Evolutionary conservation across 2,329 filamentous ascomycete genomes (phyloP).

Genomic region (Nemania diffusa): DNA sequence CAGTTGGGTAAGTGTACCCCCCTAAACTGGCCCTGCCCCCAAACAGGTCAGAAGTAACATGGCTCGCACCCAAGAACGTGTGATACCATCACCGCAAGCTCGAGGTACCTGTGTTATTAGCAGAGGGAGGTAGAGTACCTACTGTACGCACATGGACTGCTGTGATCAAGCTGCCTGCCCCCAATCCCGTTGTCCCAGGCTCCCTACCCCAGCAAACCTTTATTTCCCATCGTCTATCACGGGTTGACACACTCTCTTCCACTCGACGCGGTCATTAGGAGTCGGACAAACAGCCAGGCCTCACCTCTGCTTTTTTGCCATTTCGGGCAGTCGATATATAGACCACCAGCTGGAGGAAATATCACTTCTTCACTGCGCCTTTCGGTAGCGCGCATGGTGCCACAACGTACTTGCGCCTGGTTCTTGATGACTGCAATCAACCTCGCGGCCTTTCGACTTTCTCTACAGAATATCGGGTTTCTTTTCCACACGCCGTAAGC

Average conservation of each 20-base stretch:
- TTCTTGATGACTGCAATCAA: slow-evolving; percentile 18
- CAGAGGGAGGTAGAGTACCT: slow-evolving; percentile 3
- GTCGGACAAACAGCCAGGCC: slow-evolving; percentile 11
- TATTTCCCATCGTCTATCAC: slow-evolving; percentile 26
- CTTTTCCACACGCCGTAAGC: slow-evolving; percentile 9
- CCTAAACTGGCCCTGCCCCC: slow-evolving; percentile 22
- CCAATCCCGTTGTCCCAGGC: slow-evolving; percentile 22
- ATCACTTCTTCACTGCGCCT: slow-evolving; percentile 11
- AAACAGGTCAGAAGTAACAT: slow-evolving; percentile 30
- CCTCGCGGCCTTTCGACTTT: slow-evolving; percentile 14
- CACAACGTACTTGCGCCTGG: slow-evolving; percentile 6
- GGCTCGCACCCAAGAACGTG: slow-evolving; percentile 24
- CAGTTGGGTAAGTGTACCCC: slow-evolving; percentile 11
- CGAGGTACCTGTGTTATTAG: slow-evolving; percentile 11
- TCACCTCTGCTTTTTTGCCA: slow-evolving; percentile 16
- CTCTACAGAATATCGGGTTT: slow-evolving; percentile 9
- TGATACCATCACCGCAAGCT: slow-evolving; percentile 16
- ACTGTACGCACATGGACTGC: background rate
- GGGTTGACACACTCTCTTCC: slow-evolving; percentile 12
- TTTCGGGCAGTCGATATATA: slow-evolving; percentile 13
- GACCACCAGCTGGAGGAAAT: slow-evolving; percentile 8
- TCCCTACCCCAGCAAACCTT: slow-evolving; percentile 24
- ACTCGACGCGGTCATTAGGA: slow-evolving; percentile 26
- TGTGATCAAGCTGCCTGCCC: slow-evolving; percentile 23
- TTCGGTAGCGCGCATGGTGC: slow-evolving; percentile 19